phyloP scores from a whole-genome alignment of 305 asterid species.

The Fraxinus sp. region DNA sequence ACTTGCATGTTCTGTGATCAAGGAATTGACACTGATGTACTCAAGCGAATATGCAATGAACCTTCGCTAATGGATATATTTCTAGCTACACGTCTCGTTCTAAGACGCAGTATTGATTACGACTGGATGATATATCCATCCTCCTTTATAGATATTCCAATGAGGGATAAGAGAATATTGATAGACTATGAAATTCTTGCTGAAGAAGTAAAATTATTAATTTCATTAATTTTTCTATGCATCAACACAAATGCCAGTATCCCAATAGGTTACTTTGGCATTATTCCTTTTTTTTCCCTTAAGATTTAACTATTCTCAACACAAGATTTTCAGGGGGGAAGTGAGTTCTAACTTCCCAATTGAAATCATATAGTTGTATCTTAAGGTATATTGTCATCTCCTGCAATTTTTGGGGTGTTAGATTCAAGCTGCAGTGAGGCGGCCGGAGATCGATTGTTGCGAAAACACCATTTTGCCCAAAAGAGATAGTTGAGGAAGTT shows the following conservation, averaged over 20 bases:
- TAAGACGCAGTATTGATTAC: not conserved
- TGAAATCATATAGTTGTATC: conserved; percentile 15
- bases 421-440: conserved; percentile 19
- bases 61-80: conserved; percentile 24
- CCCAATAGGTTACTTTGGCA: conserved; percentile 3
- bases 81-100: not conserved
- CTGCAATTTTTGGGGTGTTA: conserved; percentile 37
- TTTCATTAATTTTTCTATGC: conserved; percentile 14
- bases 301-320: conserved; percentile 12
- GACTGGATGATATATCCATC: not conserved
- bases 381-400: conserved; percentile 44
- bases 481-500: conserved; percentile 71
- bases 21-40: conserved; percentile 23
- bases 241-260: conserved; percentile 26
- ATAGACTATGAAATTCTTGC: not conserved
- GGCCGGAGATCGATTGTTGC: conserved; percentile 21
- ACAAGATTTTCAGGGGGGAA: conserved; percentile 8
- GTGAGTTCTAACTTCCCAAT: not conserved
- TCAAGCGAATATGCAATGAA: conserved; percentile 30
- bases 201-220: conserved; percentile 15
- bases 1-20: conserved; percentile 29
- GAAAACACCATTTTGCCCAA: conserved; percentile 69
- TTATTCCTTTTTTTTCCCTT: not conserved
- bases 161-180: not conserved
- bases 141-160: not conserved